Conservation (phyloP, 768 basidiomycete species). For the Rhizopogon roseolus region DNA sequence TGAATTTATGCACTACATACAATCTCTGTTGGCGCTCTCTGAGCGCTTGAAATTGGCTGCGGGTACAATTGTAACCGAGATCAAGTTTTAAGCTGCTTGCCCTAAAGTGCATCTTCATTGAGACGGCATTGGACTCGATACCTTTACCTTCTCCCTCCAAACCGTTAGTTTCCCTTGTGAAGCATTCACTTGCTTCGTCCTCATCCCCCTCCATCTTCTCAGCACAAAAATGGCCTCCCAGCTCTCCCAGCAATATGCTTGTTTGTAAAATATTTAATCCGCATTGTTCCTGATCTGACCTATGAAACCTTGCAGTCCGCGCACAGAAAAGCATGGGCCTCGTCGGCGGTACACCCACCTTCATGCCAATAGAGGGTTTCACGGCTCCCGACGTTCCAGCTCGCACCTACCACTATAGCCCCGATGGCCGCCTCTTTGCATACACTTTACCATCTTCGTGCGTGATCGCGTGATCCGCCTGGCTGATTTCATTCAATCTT, state of each 20-base stretch:
- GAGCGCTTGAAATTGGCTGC: too few species aligned
- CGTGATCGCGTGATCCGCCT: slow-evolving; percentile 10
- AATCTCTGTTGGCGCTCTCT: too few species aligned
- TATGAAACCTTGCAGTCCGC: slow-evolving; percentile 53
- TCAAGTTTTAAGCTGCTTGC: slow-evolving; percentile 9
- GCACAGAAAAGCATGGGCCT: slow-evolving; percentile 93
- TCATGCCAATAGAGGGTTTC: slow-evolving; percentile 59
- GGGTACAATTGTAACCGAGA: background rate
- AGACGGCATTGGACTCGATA: slow-evolving; percentile 1
- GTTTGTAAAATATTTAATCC: slow-evolving; percentile 40
- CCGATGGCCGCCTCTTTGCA: slow-evolving; percentile 83
- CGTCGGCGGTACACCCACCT: slow-evolving; percentile 77
- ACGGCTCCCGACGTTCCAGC: slow-evolving; percentile 64
- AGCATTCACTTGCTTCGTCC: slow-evolving; percentile 82
- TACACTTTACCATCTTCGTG: slow-evolving; percentile 75
- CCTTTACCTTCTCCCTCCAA: slow-evolving; percentile 23
- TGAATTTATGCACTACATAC: background rate
- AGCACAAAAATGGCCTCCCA: slow-evolving; percentile 59
- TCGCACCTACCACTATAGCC: slow-evolving; percentile 76
- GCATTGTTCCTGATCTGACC: slow-evolving; percentile 10
- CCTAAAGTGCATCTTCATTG: too few species aligned
- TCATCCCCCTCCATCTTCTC: slow-evolving; percentile 28
- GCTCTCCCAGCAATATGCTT: slow-evolving; percentile 79
- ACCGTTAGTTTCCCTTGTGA: slow-evolving; percentile 31
- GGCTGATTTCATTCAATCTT: slow-evolving; percentile 12